These are phyloP conservation scores for Arabidopsis thaliana DNA, from an alignment of 345 rosid genomes.

Conservation along the genomic window TAIR10.1 NC_003070.9:29826001-29826500, in stretches of 20 bases:
- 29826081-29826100: constrained; percentile 25
- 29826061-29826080: constrained; percentile 23
- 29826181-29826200: constrained; percentile 20
- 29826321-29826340: constrained; percentile 84
- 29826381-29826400: constrained; percentile 63
- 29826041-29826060: constrained; percentile 17
- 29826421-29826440: constrained; percentile 94
- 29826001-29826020: neutral
- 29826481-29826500: constrained; percentile 12
- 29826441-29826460: constrained; percentile 65
- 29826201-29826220: constrained; percentile 12
- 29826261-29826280: constrained; percentile 90
- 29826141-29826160: constrained; percentile 6
- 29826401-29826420: constrained; percentile 82
- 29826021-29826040: constrained; percentile 20
- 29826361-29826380: constrained; percentile 74
- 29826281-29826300: constrained; percentile 80
- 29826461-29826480: constrained; percentile 20
- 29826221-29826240: constrained; percentile 20
- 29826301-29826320: constrained; percentile 73
- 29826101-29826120: neutral
- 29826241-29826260: constrained; percentile 30
- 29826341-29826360: constrained; percentile 79
- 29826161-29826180: neutral
- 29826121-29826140: constrained; percentile 21